Base-by-base conservation (phyloP, 306 rosid species). In the Carpinus viminea region DNA sequence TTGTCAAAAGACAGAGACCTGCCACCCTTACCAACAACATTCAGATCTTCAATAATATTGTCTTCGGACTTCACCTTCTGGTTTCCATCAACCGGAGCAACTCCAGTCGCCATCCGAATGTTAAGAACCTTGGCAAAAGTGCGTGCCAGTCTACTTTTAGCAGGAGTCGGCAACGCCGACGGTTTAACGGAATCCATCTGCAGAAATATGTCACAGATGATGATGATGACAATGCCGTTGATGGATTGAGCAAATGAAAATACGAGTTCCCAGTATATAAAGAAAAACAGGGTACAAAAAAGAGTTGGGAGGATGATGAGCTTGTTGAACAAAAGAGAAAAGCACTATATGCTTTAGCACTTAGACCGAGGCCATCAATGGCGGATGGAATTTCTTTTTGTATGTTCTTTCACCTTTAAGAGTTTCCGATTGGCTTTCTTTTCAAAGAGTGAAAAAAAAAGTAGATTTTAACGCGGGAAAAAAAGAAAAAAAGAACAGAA, bases 171-270 rank as follows among this genome's bases (percentile, higher is more conserved):
- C 45, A 85, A 83, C 11, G 90, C 81, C 3, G 87, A 86, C 1
- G 89, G 85, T 73, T 88, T 88, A 66, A 92, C 84, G 0, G 97
- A 85, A 68, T 92, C 98, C 98, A 95, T 95, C 91, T 88, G 84
- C 82, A 88, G 46, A 74, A 60, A 11, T 78, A 46, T 1, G 2
- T 21, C 55, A 52, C 45, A 41, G 45, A 41, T 6, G 70, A 45
- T 51, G 77, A 11, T 20, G 56, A 81, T 53, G 78, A 75, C 60
- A 68, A 38, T 10, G 26, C 41, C 12, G 28, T n/a, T 38, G 51
- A 41, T 28, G 24, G 2, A n/a, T 16, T 9, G 28, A 43, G 47
- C n/a, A 66, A 9, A 66, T 36, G 28, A 17, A n/a, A 38, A 41
- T 17, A 12, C 2, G 6, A 10, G 13, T 6, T 15, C 3, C n/a